Evolutionary conservation across 345 rosid genomes (phyloP).

Genomic region (Microthlaspi erraticum): DNA sequence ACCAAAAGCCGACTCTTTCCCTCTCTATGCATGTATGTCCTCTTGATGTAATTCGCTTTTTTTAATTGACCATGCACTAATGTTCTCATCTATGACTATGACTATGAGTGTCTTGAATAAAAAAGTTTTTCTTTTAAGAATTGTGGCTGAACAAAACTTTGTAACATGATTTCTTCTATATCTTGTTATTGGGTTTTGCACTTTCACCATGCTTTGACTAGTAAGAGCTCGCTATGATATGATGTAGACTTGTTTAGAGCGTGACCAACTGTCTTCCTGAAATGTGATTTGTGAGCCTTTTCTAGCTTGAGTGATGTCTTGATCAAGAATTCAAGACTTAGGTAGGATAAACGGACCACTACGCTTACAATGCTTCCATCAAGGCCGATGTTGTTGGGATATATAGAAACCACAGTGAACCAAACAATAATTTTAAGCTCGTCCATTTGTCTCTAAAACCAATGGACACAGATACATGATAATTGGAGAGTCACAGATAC

Average conservation of each 20-base stretch:
- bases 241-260: conserved; percentile 3
- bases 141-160: background rate
- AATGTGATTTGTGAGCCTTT: background rate
- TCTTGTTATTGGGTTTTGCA: background rate
- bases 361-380: background rate
- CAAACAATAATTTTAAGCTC: background rate
- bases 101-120: background rate
- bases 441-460: background rate
- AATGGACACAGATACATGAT: background rate
- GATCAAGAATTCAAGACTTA: background rate
- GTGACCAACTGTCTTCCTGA: too few relatives aligned
- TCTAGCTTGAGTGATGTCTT: conserved; percentile 1
- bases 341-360: background rate
- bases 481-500: too few relatives aligned
- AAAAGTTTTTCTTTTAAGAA: background rate
- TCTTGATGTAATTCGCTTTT: conserved; percentile 30
- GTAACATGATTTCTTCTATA: background rate
- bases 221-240: background rate
- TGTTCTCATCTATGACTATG: conserved; percentile 20
- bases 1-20: conserved; percentile 40
- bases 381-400: background rate
- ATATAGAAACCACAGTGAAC: conserved; percentile 5
- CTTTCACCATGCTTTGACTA: background rate
- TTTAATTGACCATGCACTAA: conserved; percentile 39
- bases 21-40: conserved; percentile 32